Percentiles rank a stretch among this genome's conserved stretches.
These are phyloP conservation scores for Saccharomyces hybrid DNA, from an alignment of 1,139 yeast genomes.

Conservation along the genomic window DNA sequence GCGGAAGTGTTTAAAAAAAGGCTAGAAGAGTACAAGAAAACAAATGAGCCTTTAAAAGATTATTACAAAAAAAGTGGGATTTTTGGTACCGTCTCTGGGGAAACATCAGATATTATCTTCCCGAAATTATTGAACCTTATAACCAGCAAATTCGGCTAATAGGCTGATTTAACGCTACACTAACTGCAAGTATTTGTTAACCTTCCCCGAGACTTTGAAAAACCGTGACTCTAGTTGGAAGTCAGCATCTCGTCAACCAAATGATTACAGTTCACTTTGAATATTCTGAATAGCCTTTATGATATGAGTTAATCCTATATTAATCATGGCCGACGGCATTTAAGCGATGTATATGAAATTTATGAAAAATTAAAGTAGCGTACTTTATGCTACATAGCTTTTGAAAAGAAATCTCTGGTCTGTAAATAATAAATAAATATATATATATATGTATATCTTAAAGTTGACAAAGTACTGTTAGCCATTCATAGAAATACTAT, in stretches of 20 bases:
- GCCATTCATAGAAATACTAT: neutral
- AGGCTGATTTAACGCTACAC: neutral
- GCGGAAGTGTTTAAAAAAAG: conserved; percentile 61
- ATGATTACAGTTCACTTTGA: neutral
- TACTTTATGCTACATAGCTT: neutral
- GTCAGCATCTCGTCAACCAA: neutral
- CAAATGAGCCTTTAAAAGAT: conserved; percentile 56
- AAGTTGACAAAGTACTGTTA: neutral
- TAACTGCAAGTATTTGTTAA: neutral
- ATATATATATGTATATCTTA: neutral
- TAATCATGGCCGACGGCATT: neutral
- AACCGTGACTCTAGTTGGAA: neutral
- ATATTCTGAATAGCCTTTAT: neutral
- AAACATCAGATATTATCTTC: conserved; percentile 74
- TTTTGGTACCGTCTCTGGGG: conserved; percentile 56
- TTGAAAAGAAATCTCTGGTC: neutral
- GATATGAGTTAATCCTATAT: neutral
- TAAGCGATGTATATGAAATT: neutral
- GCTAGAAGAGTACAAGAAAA: conserved; percentile 52
- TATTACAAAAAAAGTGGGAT: conserved; percentile 51
- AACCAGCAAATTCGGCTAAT: neutral
- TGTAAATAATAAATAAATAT: neutral
- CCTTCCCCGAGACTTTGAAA: neutral
- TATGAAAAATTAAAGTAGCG: neutral
- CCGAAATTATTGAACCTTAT: conserved; percentile 50